Base-by-base conservation (phyloP, 768 basidiomycete genomes). In the Mycena epipterygia region DNA sequence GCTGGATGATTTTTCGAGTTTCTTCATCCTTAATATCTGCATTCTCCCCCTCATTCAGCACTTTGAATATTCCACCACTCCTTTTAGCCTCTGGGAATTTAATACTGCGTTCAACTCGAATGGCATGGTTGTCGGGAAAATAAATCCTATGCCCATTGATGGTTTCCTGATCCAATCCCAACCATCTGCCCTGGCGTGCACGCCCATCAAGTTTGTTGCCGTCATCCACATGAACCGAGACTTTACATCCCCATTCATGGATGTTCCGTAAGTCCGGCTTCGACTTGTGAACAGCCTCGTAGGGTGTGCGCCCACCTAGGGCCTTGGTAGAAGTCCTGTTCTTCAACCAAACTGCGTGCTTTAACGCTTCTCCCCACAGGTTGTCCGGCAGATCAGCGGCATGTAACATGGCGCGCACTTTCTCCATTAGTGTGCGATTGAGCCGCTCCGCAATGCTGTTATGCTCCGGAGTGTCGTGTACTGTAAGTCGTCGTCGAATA, bases 361-460 rank as follows among this genome's bases (percentile, higher is more conserved):
- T 52, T 1, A 52, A 52, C 23, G 51, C 30, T 52, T 51, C 49
- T 51, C 49, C 49, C 49, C 49, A 51, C 14, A 51, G 21, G 21
- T 51, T 51, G 5, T 17, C 21, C 16, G 49, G 80, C 0, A 83
- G 65, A 14, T 71, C 70, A 1, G 71, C 67, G 9, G 64, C 62
- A 57, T 76, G 73, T 0, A 78, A 71, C 75, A 83, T 74, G 0
- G 84, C 80, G 0, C 75, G 68, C 13, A 77, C 75, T 13, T 74
- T 65, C 29, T 83, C 78, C 2, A 79, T 13, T 0, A 81, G 37
- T 0, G 74, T 78, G 5, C 79, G 67, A 41, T 81, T 84, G 21
- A 79, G 73, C 6, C 78, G 64, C 66, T 86, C 83, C 0, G 82
- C 81, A 17, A 85, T 67, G 17, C 84, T 80, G 66, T 84, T 84